Percentiles rank a stretch among this genome's conserved stretches.
Evolutionary conservation across 306 rosid genomes (phyloP).

Genomic region (Lagenaria siceraria): DNA sequence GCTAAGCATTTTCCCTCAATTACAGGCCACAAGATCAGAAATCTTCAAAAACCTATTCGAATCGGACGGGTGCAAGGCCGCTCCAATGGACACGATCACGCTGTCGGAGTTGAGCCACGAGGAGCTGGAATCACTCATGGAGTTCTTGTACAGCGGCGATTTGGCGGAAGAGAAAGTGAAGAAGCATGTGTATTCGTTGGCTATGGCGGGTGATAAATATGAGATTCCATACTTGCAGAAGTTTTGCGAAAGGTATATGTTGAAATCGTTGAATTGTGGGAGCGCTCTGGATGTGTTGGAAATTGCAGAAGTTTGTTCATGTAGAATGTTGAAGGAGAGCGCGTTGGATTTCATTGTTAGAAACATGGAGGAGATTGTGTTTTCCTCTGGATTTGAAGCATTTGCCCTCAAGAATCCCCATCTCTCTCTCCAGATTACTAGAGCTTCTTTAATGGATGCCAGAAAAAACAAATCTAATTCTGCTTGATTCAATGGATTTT

Average conservation of each 20-base stretch:
- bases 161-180: constrained; percentile 34
- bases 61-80: constrained; percentile 52
- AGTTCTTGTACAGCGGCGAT: constrained; percentile 56
- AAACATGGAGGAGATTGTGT: constrained; percentile 36
- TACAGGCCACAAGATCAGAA: constrained; percentile 65
- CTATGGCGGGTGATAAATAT: constrained; percentile 73
- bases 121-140: constrained; percentile 48
- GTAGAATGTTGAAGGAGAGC: constrained; percentile 27
- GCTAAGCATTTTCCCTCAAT: not conserved
- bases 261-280: constrained; percentile 20
- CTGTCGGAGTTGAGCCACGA: constrained; percentile 46
- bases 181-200: constrained; percentile 44
- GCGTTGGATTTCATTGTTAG: constrained; percentile 42
- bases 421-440: constrained; percentile 47
- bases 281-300: constrained; percentile 55
- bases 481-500: not conserved
- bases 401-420: constrained; percentile 69
- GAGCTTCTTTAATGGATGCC: constrained; percentile 32
- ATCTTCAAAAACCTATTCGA: constrained; percentile 65
- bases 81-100: constrained; percentile 28
- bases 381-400: constrained; percentile 33
- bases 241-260: constrained; percentile 47
- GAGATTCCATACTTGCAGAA: constrained; percentile 39
- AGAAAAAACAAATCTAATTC: constrained; percentile 8
- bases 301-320: constrained; percentile 52